Evolutionary conservation across 495 filamentous ascomycete species (phyloP).

Genomic region (Aspergillus coremiiformis): DNA sequence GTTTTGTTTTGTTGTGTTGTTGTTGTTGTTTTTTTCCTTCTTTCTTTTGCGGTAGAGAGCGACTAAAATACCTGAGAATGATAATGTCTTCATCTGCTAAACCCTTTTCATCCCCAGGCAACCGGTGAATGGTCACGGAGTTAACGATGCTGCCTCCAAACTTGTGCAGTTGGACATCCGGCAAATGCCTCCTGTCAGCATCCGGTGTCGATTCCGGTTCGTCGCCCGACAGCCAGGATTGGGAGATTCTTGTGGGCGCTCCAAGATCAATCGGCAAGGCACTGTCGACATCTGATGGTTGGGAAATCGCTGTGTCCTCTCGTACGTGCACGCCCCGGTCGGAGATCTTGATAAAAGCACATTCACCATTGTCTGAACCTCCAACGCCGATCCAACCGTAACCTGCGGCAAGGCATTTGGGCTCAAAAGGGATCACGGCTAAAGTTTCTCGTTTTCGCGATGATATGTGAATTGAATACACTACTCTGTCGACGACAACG

Average conservation of each 20-base stretch:
- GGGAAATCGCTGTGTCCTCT: slow-evolving; percentile 26
- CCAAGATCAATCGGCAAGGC: slow-evolving; percentile 53
- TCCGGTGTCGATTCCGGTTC: slow-evolving; percentile 24
- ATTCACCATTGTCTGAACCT: slow-evolving; percentile 72
- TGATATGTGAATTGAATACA: slow-evolving; percentile 65
- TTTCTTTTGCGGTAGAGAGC: neutral
- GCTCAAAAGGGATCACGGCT: slow-evolving; percentile 70
- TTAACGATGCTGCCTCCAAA: slow-evolving; percentile 59
- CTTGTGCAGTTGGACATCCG: slow-evolving; percentile 46
- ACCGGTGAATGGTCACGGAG: slow-evolving; percentile 60
- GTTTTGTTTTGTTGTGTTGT: too few relatives aligned
- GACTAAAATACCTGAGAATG: slow-evolving; percentile 49
- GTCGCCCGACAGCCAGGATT: slow-evolving; percentile 17
- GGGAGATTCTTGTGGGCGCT: slow-evolving; percentile 23
- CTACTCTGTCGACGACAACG: slow-evolving; percentile 66
- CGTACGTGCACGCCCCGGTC: slow-evolving; percentile 27
- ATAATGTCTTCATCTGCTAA: slow-evolving; percentile 53
- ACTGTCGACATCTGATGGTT: slow-evolving; percentile 50
- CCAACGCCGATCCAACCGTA: slow-evolving; percentile 87
- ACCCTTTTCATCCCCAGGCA: slow-evolving; percentile 41
- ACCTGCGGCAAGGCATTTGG: slow-evolving; percentile 74
- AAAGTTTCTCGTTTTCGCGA: slow-evolving; percentile 68
- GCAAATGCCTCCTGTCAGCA: slow-evolving; percentile 25
- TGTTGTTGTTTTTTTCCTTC: too few relatives aligned
- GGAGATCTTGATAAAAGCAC: slow-evolving; percentile 64